Conservation (phyloP, 495 filamentous ascomycete genomes). For the Hypoxylon cercidicola region DNA sequence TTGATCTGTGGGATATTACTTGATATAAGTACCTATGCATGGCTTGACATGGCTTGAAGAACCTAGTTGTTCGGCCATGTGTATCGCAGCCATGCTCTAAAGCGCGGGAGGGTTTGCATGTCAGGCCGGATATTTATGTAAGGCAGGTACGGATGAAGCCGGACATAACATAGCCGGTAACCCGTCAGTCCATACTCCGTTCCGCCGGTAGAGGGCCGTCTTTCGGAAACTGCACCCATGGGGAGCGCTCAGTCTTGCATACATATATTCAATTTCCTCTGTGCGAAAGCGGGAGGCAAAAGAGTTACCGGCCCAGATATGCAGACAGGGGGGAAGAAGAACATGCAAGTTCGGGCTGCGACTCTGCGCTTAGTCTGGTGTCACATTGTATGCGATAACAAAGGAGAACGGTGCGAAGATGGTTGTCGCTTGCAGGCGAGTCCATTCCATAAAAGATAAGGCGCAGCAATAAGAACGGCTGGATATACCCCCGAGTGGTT, state of each 20-base stretch:
- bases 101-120: background rate
- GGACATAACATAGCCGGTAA: constrained; percentile 8
- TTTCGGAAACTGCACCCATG: constrained; percentile 2
- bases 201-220: constrained; percentile 12
- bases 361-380: constrained; percentile 28
- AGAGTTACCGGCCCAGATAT: constrained; percentile 19
- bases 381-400: constrained; percentile 21
- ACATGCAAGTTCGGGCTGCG: constrained; percentile 21
- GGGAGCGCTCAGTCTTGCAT: background rate
- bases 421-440: constrained; percentile 18
- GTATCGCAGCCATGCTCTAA: constrained; percentile 4
- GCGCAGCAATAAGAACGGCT: constrained; percentile 17
- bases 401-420: background rate
- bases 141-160: constrained; percentile 1
- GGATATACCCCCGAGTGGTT: constrained; percentile 14
- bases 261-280: constrained; percentile 8
- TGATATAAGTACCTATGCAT: constrained; percentile 12
- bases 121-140: constrained; percentile 6
- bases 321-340: constrained; percentile 20
- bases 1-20: constrained; percentile 26
- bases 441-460: constrained; percentile 21
- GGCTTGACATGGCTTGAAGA: constrained; percentile 4
- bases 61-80: constrained; percentile 3
- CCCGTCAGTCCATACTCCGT: constrained; percentile 11
- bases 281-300: constrained; percentile 1